These are phyloP conservation scores for Cercospora sp. DNA, from an alignment of 2,329 filamentous ascomycete genomes.

Conservation along the genomic window DNA sequence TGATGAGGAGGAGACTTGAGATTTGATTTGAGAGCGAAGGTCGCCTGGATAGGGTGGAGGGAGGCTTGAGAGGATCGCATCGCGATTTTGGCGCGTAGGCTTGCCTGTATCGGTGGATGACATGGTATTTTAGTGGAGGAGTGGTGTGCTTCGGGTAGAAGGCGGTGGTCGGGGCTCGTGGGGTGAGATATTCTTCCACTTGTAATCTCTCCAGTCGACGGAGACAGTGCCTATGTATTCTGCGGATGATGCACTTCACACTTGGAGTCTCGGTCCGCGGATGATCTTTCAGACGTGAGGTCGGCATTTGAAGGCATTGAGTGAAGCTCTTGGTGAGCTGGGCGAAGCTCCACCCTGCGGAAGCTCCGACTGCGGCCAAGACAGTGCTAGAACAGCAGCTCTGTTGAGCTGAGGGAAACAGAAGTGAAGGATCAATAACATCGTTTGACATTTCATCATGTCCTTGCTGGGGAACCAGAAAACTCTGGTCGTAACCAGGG, in stretches of 20 bases:
- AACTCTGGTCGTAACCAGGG: neutral
- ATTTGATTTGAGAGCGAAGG: constrained; percentile 18
- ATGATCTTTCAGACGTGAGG: constrained; percentile 2
- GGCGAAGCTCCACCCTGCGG: constrained; percentile 4
- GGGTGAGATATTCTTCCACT: neutral
- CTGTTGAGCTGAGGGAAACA: neutral
- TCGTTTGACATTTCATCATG: neutral
- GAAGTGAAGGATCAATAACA: neutral
- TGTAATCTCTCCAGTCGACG: neutral
- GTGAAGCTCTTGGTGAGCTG: constrained; percentile 8
- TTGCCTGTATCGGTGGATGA: neutral
- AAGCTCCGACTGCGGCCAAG: constrained; percentile 3
- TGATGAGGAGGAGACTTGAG: constrained; percentile 7
- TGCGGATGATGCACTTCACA: neutral
- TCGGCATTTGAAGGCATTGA: constrained; percentile 16
- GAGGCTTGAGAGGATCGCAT: constrained; percentile 15
- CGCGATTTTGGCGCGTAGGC: constrained; percentile 9
- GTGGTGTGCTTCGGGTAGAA: neutral
- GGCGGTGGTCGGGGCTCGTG: neutral
- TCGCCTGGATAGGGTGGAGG: constrained; percentile 14
- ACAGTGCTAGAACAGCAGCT: neutral
- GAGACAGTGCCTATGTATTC: neutral
- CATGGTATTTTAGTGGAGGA: neutral
- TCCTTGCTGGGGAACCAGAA: neutral
- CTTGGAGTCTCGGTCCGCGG: constrained; percentile 7